Evolutionary conservation across 257 asterid species (phyloP).

Genomic region (Solanum chilense): DNA sequence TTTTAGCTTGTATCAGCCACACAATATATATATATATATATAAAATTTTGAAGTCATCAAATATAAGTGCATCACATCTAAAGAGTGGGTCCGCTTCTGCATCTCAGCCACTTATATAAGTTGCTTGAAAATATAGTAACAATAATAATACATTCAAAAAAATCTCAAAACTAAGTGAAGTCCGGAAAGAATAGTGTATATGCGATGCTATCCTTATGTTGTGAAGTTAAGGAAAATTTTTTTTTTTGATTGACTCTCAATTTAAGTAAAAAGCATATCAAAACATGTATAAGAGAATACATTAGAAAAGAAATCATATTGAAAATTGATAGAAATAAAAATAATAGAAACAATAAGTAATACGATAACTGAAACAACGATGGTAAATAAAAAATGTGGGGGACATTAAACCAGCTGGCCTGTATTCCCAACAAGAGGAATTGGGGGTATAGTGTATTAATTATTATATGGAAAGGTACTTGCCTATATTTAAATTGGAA

Average conservation of each 20-base stretch:
- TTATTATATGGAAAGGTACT: not conserved
- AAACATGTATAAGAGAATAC: not conserved
- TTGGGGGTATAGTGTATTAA: not conserved
- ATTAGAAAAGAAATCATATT: not conserved
- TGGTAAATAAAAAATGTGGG: not conserved
- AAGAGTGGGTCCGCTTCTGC: not conserved
- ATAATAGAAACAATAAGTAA: not conserved
- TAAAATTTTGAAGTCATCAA: too few species aligned
- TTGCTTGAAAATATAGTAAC: not conserved
- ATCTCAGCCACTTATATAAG: not conserved
- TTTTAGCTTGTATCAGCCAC: too few species aligned
- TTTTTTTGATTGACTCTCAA: fast-evolving
- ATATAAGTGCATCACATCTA: not conserved
- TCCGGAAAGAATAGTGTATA: not conserved
- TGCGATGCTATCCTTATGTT: not conserved
- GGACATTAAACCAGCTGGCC: not conserved
- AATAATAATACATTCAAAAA: too few species aligned
- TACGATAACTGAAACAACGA: not conserved
- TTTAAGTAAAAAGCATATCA: not conserved
- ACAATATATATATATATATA: too few species aligned
- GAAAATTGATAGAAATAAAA: not conserved
- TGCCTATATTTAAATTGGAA: not conserved
- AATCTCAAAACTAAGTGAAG: not conserved
- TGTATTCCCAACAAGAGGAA: not conserved
- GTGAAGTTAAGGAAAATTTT: not conserved